A percentile compares a stretch with the other conserved stretches of the same genome.
Evolutionary conservation across 2,329 filamentous ascomycete species (phyloP).

Genomic region (Neonectria neomacrospora): DNA sequence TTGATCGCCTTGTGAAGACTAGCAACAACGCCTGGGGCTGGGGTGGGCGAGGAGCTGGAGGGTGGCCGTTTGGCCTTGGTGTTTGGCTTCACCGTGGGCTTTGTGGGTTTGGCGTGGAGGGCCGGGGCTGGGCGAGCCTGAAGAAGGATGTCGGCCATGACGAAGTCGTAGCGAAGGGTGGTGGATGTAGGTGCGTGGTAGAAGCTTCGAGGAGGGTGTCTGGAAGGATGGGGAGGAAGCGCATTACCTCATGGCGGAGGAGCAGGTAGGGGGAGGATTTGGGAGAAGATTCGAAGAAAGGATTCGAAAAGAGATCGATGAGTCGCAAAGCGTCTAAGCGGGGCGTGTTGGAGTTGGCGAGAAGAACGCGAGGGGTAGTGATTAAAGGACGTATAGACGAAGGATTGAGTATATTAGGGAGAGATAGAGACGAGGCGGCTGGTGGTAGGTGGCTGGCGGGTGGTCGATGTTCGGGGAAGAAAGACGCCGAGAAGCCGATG

Average conservation of each 20-base stretch:
- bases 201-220: slow-evolving; percentile 9
- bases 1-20: slow-evolving; percentile 50
- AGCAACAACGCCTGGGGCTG: slow-evolving; percentile 35
- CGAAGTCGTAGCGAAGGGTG: slow-evolving; percentile 29
- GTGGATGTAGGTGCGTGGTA: slow-evolving; percentile 15
- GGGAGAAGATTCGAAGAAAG: neutral
- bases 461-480: neutral
- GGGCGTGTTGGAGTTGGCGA: neutral
- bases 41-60: slow-evolving; percentile 14
- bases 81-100: slow-evolving; percentile 37
- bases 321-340: neutral
- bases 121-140: slow-evolving; percentile 37
- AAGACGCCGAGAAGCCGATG: slow-evolving; percentile 5
- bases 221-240: slow-evolving; percentile 27
- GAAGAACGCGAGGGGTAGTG: neutral
- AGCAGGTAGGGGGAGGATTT: neutral
- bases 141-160: slow-evolving; percentile 46
- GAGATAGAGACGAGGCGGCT: neutral
- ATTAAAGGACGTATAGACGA: neutral
- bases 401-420: neutral
- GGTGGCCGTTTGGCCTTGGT: slow-evolving; percentile 38
- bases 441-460: neutral
- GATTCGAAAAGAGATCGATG: neutral
- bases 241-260: slow-evolving; percentile 21
- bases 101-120: slow-evolving; percentile 35